Evolutionary conservation across 2,329 filamentous ascomycete species (phyloP), one percentile per base, ranked within the genome.

Genomic region (Stagonosporopsis tanaceti): DNA sequence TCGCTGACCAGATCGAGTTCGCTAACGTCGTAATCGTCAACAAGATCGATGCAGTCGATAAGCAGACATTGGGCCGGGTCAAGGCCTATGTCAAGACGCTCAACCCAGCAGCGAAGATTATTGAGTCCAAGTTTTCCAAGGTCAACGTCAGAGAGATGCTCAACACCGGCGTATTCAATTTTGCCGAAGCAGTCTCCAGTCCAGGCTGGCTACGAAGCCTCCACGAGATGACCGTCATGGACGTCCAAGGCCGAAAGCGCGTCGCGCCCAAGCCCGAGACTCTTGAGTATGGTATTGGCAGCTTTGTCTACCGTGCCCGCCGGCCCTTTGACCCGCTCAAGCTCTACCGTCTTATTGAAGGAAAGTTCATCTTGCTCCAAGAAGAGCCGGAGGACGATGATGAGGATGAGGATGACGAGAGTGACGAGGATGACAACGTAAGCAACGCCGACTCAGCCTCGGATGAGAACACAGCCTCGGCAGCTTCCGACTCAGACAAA

Each of bases 1-100:
- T 91, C 82, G 88, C 90, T 0, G 89, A 92, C 64, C 89, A 92
- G 67, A 89, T 92, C 57, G 89, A 92, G 73, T 92, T 92, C 64
- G 88, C 89, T 0, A 88, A 92, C 62, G 88, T 91, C 6, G 82
- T 92, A 14, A 81, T 91, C 3, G 76, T 91, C 20, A 92, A 92
- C 76, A 92, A 92, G 73, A 79, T 84, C 6, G 88, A 91, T 59
- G 84, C 86, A 58, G 85, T 90, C 14, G 73, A 80, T 38, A 70
- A 76, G 5, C 76, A 68, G 20, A 81, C 78, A 0, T 78, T 81
- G 17, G 66, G 74, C 4, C 77, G 83, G 3, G 80, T 90, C 51
- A 70, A 79, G 2, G 78, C 80, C 0, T 75, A 89, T 9, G 76
- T 90, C 51, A 81, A 81, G 55, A 82, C 85, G 47, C 81, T 92